phyloP scores from a whole-genome alignment of 192 early-diverging fungal genomes.

The Chytriomyces hyalinus region DNA sequence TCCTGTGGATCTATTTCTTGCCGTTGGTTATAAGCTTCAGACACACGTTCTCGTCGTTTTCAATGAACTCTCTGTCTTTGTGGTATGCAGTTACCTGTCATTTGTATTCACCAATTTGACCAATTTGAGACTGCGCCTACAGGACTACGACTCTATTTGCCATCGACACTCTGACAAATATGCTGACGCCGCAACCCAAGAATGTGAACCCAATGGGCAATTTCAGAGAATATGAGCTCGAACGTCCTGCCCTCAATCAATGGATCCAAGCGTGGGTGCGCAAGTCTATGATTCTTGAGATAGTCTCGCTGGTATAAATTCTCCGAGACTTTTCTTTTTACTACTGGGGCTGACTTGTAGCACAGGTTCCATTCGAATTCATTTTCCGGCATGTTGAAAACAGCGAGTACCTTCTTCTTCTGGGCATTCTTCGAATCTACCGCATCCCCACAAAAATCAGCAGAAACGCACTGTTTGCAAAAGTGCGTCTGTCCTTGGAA shows the following conservation, averaged over 20 bases:
- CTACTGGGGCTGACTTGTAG: no score
- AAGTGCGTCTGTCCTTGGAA: constrained; percentile 1
- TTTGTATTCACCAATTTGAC: no score
- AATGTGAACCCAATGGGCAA: constrained; percentile 9
- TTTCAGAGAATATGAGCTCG: constrained; percentile 15
- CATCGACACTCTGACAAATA: neutral
- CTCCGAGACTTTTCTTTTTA: neutral
- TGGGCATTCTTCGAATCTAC: constrained; percentile 3
- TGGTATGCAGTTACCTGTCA: no score
- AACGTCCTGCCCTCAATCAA: neutral
- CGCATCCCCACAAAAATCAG: constrained; percentile 12
- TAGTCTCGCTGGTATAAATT: no score
- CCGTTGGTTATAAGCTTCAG: constrained; percentile 4
- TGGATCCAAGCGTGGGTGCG: neutral
- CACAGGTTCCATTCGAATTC: constrained; percentile 42
- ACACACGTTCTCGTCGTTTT: neutral
- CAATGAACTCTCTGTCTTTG: no score
- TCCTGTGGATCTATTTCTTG: neutral
- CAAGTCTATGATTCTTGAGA: no score
- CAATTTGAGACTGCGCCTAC: neutral
- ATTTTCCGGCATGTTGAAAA: constrained; percentile 22
- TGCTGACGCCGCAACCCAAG: neutral
- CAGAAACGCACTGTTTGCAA: neutral
- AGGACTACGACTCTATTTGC: constrained; percentile 1
- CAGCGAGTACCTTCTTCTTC: constrained; percentile 20